These are phyloP conservation scores for Phytophthora tubulina DNA, from an alignment of 352 stramenopile genomes.

Conservation along the genomic window DNA sequence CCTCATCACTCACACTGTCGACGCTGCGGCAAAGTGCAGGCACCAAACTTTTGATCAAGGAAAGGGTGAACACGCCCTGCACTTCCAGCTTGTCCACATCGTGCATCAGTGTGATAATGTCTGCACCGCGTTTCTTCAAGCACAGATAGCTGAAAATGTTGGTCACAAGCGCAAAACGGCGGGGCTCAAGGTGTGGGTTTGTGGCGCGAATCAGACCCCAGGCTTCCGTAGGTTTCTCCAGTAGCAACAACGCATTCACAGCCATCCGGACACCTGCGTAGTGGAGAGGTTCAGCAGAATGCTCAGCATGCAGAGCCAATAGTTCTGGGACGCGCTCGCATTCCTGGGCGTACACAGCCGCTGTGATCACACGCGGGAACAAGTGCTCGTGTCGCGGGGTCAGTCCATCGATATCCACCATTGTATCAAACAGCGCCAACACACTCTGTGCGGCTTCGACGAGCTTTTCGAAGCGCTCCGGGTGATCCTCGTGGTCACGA, in stretches of 20 bases:
- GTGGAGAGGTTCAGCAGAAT: constrained; percentile 44
- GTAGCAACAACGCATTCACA: constrained; percentile 64
- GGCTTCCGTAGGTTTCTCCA: constrained; percentile 52
- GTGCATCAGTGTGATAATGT: constrained; percentile 49
- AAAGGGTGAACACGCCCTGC: constrained; percentile 41
- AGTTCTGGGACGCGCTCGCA: constrained; percentile 56
- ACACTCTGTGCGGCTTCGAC: constrained; percentile 46
- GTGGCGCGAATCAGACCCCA: constrained; percentile 51
- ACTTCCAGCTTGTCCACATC: constrained; percentile 47
- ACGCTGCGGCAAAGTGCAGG: constrained; percentile 47
- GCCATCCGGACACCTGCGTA: constrained; percentile 56
- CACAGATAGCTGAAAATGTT: constrained; percentile 66
- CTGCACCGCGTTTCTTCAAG: constrained; percentile 41
- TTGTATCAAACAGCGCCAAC: constrained; percentile 69
- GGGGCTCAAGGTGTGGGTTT: constrained; percentile 35
- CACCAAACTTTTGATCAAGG: constrained; percentile 50
- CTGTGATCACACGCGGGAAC: constrained; percentile 64
- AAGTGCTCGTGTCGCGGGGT: constrained; percentile 39
- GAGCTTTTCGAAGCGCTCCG: constrained; percentile 53
- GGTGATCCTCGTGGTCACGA: constrained; percentile 50
- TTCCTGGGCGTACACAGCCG: constrained; percentile 61
- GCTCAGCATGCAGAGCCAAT: constrained; percentile 46
- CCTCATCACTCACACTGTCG: constrained; percentile 46
- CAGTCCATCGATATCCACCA: constrained; percentile 62
- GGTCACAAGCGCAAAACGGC: constrained; percentile 41